A percentile compares a stretch with the other conserved stretches of the same genome.
Conservation (phyloP, 2,329 filamentous ascomycete species). For the Venturia oleaginea region DNA sequence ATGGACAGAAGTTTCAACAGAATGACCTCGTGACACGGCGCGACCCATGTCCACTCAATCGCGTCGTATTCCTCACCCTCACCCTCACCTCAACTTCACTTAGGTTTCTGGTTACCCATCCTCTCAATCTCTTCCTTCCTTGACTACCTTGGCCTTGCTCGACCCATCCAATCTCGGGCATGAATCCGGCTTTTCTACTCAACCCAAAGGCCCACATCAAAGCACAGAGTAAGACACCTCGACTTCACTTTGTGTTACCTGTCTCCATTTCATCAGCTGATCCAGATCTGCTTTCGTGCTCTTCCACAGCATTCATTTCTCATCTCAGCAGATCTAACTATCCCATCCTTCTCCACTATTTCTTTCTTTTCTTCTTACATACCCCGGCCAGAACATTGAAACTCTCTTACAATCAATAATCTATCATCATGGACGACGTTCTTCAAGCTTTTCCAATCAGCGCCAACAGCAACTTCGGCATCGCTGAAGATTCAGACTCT, state of each 20-base stretch:
- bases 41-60: neutral
- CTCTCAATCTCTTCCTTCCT: neutral
- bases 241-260: neutral
- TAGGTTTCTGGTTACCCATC: neutral
- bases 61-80: neutral
- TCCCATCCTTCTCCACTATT: neutral
- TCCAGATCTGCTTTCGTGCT: neutral
- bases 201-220: constrained; percentile 31
- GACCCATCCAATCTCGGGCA: constrained; percentile 13
- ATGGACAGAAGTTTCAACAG: neutral
- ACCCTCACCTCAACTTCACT: neutral
- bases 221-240: constrained; percentile 17
- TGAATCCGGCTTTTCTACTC: constrained; percentile 28
- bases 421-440: neutral
- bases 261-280: neutral
- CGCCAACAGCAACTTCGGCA: neutral
- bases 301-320: neutral
- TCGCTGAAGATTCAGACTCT: constrained; percentile 1
- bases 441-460: neutral
- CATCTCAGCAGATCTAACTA: neutral
- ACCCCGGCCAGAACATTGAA: neutral
- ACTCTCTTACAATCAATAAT: neutral
- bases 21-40: neutral
- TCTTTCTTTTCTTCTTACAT: neutral
- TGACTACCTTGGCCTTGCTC: neutral